Percentiles rank a stretch among this genome's conserved stretches.
Conservation (phyloP, 345 rosid genomes). For the Melaleuca alternifolia region DNA sequence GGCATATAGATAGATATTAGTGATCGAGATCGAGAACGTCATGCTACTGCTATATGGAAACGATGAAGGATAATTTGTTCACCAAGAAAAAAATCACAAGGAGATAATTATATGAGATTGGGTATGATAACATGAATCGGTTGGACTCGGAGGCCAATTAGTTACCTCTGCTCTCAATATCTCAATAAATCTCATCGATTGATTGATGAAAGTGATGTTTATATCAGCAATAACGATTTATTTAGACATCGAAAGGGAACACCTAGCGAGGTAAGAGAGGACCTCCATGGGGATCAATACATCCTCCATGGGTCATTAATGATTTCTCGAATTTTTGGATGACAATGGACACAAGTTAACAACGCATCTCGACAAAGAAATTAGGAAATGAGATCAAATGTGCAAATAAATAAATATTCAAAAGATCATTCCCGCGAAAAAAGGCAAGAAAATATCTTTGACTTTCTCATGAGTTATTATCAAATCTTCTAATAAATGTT, state of each 20-base stretch:
- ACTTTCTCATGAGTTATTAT: neutral
- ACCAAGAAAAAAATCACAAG: fast-evolving
- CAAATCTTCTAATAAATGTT: neutral
- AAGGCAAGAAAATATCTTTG: neutral
- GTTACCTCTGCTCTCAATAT: neutral
- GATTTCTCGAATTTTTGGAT: neutral
- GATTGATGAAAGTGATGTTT: neutral
- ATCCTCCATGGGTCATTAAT: neutral
- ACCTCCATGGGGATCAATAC: neutral
- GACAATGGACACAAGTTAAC: neutral
- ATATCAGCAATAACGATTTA: neutral
- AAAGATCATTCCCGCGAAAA: neutral
- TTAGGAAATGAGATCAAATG: neutral
- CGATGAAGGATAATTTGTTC: neutral
- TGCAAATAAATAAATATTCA: neutral
- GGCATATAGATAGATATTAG: neutral
- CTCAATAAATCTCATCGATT: neutral
- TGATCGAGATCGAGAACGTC: neutral
- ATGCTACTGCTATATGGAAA: neutral
- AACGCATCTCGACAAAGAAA: neutral
- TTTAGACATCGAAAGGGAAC: neutral
- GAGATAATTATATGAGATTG: neutral
- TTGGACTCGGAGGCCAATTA: neutral
- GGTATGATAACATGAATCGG: neutral
- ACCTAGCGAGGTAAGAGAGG: neutral